Base-by-base conservation (phyloP, 1,139 yeast species). In the Pichia sp. region DNA sequence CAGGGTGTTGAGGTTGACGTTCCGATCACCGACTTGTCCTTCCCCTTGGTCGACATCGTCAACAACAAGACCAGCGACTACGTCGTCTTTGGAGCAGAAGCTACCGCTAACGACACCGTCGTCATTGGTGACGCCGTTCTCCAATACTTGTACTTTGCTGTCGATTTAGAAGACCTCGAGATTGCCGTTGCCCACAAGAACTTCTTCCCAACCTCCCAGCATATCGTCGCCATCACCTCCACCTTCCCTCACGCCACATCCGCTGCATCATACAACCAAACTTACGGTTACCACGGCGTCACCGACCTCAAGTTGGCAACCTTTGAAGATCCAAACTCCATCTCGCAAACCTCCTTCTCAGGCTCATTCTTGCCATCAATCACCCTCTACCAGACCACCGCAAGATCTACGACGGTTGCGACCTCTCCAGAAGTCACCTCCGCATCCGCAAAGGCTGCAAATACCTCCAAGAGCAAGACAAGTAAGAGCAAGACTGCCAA, bases 111-210 rank as follows among this genome's bases (percentile, higher is more conserved):
- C 16, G 63, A 61, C 47, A 53, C 64, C 4, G 62, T 67, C 43
- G 69, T 79, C 44, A 64, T 87, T 15, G 96, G 96, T 47, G 95
- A 87, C 68, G 78, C 82, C 34, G 81, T 88, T 69, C 71, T 89
- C 63, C 77, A 89, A 59, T 75, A 80, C 49, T 87, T 89, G 5
- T 89, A 89, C 66, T 79, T 83, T 47, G 95, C 87, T 38, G 87
- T 79, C 66, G 92, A 89, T 68, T 72, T 88, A 60, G 90, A 86
- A 42, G 81, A 78, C 60, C 70, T 71, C 52, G 81, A 83, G 63
- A 74, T 89, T 29, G 81, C 86, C 1, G 59, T 90, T 56, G 96
- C 93, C 0, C 89, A 80, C 62, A 85, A 84, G 8, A 72, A 71
- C 36, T 71, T 63, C 54, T 60, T 62, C 47, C 57, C 79, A 8